Conservation (phyloP, 2,329 filamentous ascomycete genomes). For the Sporothrix mexicana region DNA sequence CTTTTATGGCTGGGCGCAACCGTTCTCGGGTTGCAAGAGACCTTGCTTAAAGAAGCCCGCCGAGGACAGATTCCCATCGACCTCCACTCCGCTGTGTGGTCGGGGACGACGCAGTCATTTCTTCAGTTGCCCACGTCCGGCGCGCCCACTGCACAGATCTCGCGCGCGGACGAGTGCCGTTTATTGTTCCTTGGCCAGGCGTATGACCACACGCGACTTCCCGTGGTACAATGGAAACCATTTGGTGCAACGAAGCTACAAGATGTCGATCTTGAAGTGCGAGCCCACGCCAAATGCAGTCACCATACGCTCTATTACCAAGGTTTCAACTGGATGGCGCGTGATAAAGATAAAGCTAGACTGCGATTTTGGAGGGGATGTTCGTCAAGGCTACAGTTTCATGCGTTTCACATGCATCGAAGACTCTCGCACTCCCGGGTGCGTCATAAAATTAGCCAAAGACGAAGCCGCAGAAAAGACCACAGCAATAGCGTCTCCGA, state of each 20-base stretch:
- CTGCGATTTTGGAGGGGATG: not conserved
- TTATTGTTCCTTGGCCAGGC: slow-evolving; percentile 42
- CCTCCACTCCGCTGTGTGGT: slow-evolving; percentile 42
- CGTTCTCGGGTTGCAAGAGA: slow-evolving; percentile 39
- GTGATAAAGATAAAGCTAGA: slow-evolving; percentile 27
- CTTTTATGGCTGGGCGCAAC: slow-evolving; percentile 42
- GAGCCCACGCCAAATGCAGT: slow-evolving; percentile 40
- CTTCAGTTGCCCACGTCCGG: slow-evolving; percentile 40
- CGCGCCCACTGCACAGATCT: slow-evolving; percentile 33
- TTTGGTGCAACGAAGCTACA: slow-evolving; percentile 42
- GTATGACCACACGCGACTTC: slow-evolving; percentile 37
- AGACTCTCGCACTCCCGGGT: too few relatives aligned
- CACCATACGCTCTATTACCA: slow-evolving; percentile 40
- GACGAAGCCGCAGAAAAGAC: too few relatives aligned
- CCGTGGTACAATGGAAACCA: slow-evolving; percentile 43
- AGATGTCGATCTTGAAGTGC: slow-evolving; percentile 43
- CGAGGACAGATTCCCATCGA: slow-evolving; percentile 41
- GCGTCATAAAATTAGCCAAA: not conserved
- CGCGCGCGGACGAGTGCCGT: slow-evolving; percentile 42
- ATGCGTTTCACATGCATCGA: too few relatives aligned
- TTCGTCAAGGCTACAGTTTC: too few relatives aligned
- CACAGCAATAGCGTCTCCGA: slow-evolving; percentile 20
- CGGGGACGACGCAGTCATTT: slow-evolving; percentile 41
- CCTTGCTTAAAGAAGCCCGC: slow-evolving; percentile 38
- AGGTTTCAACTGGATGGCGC: slow-evolving; percentile 39